phyloP scores from a whole-genome alignment of 352 stramenopile genomes.

The Paralagenidium karlingii region DNA sequence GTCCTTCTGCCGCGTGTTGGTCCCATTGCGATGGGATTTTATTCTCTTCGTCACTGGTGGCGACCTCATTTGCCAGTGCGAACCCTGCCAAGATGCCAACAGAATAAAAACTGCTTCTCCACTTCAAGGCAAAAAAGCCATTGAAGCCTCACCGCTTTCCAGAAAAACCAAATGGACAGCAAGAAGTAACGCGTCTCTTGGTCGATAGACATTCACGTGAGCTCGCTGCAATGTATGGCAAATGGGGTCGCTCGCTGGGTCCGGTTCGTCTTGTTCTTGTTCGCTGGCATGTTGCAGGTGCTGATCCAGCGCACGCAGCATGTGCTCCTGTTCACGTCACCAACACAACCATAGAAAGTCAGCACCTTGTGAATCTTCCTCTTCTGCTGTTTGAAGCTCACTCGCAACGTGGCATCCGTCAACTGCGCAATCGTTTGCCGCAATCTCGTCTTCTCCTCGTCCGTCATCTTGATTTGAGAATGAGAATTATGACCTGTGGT shows the following conservation, averaged over 20 bases:
- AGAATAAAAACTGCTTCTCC: not conserved
- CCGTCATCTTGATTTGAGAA: too few relatives aligned
- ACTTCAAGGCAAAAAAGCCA: slow-evolving; percentile 6
- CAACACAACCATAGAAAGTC: too few relatives aligned
- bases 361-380: too few relatives aligned
- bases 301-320: slow-evolving; percentile 54
- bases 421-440: too few relatives aligned
- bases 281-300: slow-evolving; percentile 1
- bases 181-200: slow-evolving; percentile 56
- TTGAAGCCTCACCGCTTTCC: slow-evolving; percentile 36
- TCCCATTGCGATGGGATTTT: slow-evolving; percentile 20
- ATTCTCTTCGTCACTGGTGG: too few relatives aligned
- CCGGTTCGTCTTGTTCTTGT: not conserved
- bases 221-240: slow-evolving; percentile 25
- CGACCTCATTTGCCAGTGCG: slow-evolving; percentile 11
- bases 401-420: too few relatives aligned
- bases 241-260: slow-evolving; percentile 20
- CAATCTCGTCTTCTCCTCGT: too few relatives aligned
- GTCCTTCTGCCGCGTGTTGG: slow-evolving; percentile 43
- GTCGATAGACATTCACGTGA: slow-evolving; percentile 21
- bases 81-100: slow-evolving; percentile 14
- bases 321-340: slow-evolving; percentile 67
- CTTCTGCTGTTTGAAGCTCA: too few relatives aligned
- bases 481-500: too few relatives aligned
- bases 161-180: slow-evolving; percentile 54